phyloP scores from a whole-genome alignment of 2,329 filamentous ascomycete species.

The Ascochyta fabae region DNA sequence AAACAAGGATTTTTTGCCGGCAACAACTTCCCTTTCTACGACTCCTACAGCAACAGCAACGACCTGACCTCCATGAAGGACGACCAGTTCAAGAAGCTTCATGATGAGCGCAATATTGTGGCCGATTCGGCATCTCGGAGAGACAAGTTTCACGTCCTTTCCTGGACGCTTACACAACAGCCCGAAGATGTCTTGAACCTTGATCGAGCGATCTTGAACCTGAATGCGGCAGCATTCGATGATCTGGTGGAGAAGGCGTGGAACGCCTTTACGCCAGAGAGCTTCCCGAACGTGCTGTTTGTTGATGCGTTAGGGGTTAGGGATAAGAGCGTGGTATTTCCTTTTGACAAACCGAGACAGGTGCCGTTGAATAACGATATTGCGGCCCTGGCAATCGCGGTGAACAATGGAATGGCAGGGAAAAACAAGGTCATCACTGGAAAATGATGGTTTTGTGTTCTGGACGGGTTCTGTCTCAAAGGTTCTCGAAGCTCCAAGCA shows the following conservation, averaged over 20 bases:
- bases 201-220: slow-evolving; percentile 44
- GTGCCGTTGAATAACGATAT: slow-evolving; percentile 39
- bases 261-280: slow-evolving; percentile 43
- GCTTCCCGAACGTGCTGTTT: slow-evolving; percentile 47
- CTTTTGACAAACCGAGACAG: slow-evolving; percentile 34
- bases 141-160: slow-evolving; percentile 46
- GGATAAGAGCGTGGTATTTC: slow-evolving; percentile 41
- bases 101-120: slow-evolving; percentile 38
- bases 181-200: slow-evolving; percentile 42
- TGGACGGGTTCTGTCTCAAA: neutral
- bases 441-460: slow-evolving; percentile 3
- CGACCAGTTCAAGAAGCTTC: slow-evolving; percentile 49
- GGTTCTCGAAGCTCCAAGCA: neutral
- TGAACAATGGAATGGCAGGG: slow-evolving; percentile 47
- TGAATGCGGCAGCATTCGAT: slow-evolving; percentile 39
- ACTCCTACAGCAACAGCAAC: slow-evolving; percentile 48
- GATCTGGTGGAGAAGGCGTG: slow-evolving; percentile 42
- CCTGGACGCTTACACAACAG: slow-evolving; percentile 47
- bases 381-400: slow-evolving; percentile 42
- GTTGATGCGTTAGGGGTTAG: slow-evolving; percentile 44
- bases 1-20: slow-evolving; percentile 45
- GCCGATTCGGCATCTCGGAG: slow-evolving; percentile 29
- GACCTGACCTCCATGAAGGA: slow-evolving; percentile 38
- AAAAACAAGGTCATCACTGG: slow-evolving; percentile 36
- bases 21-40: slow-evolving; percentile 45